These are phyloP conservation scores for Chamaecyparis obtusa DNA, from an alignment of 75 land plant genomes.

Conservation along the genomic window DNA sequence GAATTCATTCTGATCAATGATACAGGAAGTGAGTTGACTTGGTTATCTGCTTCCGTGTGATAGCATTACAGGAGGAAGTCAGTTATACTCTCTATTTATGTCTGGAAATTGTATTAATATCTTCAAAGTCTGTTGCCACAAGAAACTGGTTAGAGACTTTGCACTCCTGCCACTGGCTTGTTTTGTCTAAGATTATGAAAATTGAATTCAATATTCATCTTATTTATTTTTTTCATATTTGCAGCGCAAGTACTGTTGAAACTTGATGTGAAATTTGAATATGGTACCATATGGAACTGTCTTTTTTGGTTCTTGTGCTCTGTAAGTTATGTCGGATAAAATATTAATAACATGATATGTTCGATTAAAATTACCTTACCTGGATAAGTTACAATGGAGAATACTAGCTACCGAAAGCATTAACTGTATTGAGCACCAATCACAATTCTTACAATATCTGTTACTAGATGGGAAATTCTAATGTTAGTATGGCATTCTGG, in stretches of 20 bases:
- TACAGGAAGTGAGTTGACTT: background rate
- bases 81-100: background rate
- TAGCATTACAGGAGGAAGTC: background rate
- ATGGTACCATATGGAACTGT: background rate
- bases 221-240: background rate
- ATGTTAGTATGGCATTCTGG: background rate
- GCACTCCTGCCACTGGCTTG: background rate
- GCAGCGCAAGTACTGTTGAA: background rate
- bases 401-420: background rate
- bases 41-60: background rate
- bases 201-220: background rate
- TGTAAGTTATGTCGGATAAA: background rate
- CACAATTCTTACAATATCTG: background rate
- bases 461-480: background rate
- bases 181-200: background rate
- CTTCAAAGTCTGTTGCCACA: background rate
- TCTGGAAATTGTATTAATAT: background rate
- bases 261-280: background rate
- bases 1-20: background rate
- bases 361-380: no score
- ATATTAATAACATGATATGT: background rate
- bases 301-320: background rate
- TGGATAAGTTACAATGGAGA: background rate
- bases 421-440: background rate
- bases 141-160: background rate